A percentile compares a stretch with the other conserved stretches of the same genome.
These are phyloP conservation scores for Yamadazyma akitaensis DNA, from an alignment of 805 yeast species.

Conservation along the genomic window DNA sequence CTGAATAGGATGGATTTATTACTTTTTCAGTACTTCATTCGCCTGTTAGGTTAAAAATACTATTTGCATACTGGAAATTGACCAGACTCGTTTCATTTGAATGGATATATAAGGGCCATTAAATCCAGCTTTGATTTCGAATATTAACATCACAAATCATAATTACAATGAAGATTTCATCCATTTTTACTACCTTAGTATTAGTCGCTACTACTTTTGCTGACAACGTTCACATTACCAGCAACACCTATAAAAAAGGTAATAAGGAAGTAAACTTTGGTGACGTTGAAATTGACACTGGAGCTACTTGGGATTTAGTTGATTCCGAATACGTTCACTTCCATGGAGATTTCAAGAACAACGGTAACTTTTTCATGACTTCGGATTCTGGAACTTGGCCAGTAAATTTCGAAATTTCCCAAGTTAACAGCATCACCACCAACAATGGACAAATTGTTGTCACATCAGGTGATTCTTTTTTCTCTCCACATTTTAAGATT, in stretches of 20 bases:
- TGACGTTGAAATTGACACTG: slow-evolving; percentile 15
- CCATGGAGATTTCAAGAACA: slow-evolving; percentile 18
- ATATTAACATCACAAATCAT: not conserved
- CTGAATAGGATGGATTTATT: too few relatives aligned
- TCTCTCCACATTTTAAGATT: slow-evolving; percentile 18
- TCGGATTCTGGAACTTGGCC: slow-evolving; percentile 12
- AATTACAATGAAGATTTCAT: slow-evolving; percentile 7
- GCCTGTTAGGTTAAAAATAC: too few relatives aligned
- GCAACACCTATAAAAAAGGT: slow-evolving; percentile 6
- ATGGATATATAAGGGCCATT: not conserved
- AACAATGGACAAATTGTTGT: slow-evolving; percentile 23
- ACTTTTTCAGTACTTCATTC: too few relatives aligned
- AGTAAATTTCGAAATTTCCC: slow-evolving; percentile 14
- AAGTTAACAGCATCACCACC: slow-evolving; percentile 8
- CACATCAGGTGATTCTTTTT: slow-evolving; percentile 17
- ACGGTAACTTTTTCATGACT: slow-evolving; percentile 22
- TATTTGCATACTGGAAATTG: too few relatives aligned
- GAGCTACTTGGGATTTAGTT: slow-evolving; percentile 23
- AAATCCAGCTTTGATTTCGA: too few relatives aligned
- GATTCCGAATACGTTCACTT: slow-evolving; percentile 18
- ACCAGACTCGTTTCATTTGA: too few relatives aligned
- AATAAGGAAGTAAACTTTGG: slow-evolving; percentile 5
- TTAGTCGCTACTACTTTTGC: slow-evolving; percentile 11
- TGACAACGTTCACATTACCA: slow-evolving; percentile 2
- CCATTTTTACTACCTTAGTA: slow-evolving; percentile 11